Conservation (phyloP, 805 yeast species). For the Saccharomycopsis guyanensis region DNA sequence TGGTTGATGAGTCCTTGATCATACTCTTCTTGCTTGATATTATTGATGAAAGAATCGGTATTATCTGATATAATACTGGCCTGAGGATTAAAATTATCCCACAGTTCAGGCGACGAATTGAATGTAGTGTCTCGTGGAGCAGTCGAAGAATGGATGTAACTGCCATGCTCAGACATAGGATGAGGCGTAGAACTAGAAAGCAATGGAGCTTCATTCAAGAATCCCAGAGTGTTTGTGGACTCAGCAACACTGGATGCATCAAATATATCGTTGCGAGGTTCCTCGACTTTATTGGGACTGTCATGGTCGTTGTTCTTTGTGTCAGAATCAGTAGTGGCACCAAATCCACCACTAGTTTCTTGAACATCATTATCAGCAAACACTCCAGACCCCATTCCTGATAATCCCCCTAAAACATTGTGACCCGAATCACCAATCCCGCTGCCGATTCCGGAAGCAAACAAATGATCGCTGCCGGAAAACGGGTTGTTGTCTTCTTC, state of each 20-base stretch:
- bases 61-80: background rate
- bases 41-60: background rate
- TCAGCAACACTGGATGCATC: background rate
- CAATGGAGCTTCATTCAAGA: background rate
- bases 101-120: constrained; percentile 8
- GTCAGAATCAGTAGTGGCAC: background rate
- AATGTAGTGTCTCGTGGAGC: too few species aligned
- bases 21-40: constrained; percentile 13
- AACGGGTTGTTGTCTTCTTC: constrained; percentile 35
- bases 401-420: background rate
- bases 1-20: constrained; percentile 16
- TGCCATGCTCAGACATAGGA: background rate
- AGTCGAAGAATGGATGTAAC: too few species aligned
- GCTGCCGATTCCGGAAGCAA: constrained; percentile 31
- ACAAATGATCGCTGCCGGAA: constrained; percentile 31
- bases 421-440: background rate
- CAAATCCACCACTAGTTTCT: background rate
- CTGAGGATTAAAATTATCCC: constrained; percentile 8
- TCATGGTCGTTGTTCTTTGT: background rate
- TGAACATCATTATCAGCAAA: background rate
- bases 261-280: background rate
- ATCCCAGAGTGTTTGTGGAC: background rate
- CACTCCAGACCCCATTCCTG: background rate
- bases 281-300: background rate
- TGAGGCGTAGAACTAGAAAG: background rate